A percentile compares a stretch with the other conserved stretches of the same genome.
Conservation (phyloP, 2,329 filamentous ascomycete genomes). For the Apiospora pterosperma region DNA sequence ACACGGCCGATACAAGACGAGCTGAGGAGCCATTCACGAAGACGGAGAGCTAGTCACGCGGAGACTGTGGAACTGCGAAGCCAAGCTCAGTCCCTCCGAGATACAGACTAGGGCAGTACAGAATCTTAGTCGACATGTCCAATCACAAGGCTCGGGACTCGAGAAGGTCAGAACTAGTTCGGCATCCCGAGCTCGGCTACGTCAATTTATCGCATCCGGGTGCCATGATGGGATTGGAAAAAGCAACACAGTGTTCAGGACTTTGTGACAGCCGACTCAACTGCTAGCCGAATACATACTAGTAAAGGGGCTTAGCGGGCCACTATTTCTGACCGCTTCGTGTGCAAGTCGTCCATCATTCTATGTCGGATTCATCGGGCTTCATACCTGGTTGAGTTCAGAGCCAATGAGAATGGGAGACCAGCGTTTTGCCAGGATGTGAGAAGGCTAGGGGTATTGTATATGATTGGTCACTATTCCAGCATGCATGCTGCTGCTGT, state of each 20-base stretch:
- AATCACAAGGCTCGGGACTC: neutral
- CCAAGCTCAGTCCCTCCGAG: neutral
- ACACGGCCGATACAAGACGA: neutral
- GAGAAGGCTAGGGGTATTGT: neutral
- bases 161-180: neutral
- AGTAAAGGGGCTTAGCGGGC: neutral
- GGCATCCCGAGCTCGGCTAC: constrained; percentile 3
- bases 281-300: constrained; percentile 1
- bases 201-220: neutral
- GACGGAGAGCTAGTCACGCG: neutral
- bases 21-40: neutral
- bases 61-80: neutral
- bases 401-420: neutral
- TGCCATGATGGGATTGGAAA: neutral
- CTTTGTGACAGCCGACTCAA: neutral
- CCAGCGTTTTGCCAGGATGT: neutral
- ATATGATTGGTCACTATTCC: neutral
- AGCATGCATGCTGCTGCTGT: neutral
- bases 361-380: neutral
- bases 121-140: neutral
- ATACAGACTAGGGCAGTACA: neutral
- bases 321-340: neutral
- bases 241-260: neutral
- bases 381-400: neutral
- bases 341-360: neutral